A percentile compares a stretch with the other conserved stretches of the same genome.
These are phyloP conservation scores for Vaccinium darrowii DNA, from an alignment of 148 eudicot species.

Conservation along the genomic window DNA sequence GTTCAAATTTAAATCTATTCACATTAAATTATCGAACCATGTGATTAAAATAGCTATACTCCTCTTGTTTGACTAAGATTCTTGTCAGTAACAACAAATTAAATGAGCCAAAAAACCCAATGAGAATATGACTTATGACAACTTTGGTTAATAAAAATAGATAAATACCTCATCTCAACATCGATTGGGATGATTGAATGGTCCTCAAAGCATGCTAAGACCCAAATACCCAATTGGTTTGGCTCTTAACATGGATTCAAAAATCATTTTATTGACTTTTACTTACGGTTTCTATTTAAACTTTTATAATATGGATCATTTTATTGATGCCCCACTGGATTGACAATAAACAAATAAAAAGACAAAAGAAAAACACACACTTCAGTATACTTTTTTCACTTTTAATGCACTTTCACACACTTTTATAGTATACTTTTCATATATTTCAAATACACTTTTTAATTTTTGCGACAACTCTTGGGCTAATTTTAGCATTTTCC, in stretches of 20 bases:
- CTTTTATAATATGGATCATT: too few species aligned
- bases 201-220: not conserved
- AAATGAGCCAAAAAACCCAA: too few species aligned
- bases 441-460: not conserved
- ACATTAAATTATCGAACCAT: not conserved
- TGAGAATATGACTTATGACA: too few species aligned
- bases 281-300: not conserved
- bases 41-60: not conserved
- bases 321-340: too few species aligned
- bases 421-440: too few species aligned
- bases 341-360: too few species aligned
- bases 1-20: not conserved
- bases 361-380: too few species aligned
- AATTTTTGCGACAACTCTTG: too few species aligned
- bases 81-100: too few species aligned
- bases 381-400: too few species aligned
- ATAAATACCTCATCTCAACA: not conserved
- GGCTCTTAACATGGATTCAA: not conserved
- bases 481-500: too few species aligned
- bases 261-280: not conserved
- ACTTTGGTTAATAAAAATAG: not conserved
- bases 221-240: not conserved
- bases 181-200: not conserved
- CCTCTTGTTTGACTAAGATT: not conserved
- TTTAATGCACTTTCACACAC: too few species aligned